Evolutionary conservation across 768 basidiomycete species (phyloP).

Genomic region (Agaricus blazei): DNA sequence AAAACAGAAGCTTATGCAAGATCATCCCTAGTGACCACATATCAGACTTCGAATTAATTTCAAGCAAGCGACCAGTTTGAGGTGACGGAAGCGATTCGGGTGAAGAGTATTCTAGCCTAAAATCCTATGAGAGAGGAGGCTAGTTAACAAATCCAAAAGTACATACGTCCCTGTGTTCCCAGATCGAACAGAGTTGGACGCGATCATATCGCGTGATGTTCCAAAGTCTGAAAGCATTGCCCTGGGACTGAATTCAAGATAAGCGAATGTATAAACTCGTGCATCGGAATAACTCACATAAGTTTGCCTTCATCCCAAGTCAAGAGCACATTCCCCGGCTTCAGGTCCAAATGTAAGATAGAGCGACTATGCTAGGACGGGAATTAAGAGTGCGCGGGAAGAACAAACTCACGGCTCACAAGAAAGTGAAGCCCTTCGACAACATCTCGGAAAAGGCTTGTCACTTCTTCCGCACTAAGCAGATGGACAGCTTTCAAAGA

Average conservation of each 20-base stretch:
- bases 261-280: background rate
- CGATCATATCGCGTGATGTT: conserved; percentile 87
- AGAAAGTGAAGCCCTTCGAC: conserved; percentile 84
- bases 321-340: conserved; percentile 89
- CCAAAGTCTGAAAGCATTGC: conserved; percentile 97
- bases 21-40: conserved; percentile 99
- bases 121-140: background rate
- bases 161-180: conserved; percentile 95
- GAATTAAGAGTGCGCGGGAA: conserved; percentile 9
- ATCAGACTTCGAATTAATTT: conserved; percentile 84
- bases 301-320: conserved; percentile 87
- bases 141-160: background rate
- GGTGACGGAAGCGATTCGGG: conserved; percentile 81
- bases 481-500: conserved; percentile 76
- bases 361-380: conserved; percentile 64
- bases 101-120: conserved; percentile 79
- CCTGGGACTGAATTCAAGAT: conserved; percentile 54
- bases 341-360: conserved; percentile 90
- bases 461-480: conserved; percentile 79
- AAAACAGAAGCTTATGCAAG: conserved; percentile 88
- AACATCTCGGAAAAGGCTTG: conserved; percentile 77
- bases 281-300: conserved; percentile 46
- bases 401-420: conserved; percentile 37
- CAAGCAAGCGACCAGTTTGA: conserved; percentile 56
- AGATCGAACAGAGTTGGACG: conserved; percentile 60